Evolutionary conservation across 2,329 filamentous ascomycete species (phyloP), one percentile per base, ranked within the genome.

Genomic region (Clonostachys chloroleuca): DNA sequence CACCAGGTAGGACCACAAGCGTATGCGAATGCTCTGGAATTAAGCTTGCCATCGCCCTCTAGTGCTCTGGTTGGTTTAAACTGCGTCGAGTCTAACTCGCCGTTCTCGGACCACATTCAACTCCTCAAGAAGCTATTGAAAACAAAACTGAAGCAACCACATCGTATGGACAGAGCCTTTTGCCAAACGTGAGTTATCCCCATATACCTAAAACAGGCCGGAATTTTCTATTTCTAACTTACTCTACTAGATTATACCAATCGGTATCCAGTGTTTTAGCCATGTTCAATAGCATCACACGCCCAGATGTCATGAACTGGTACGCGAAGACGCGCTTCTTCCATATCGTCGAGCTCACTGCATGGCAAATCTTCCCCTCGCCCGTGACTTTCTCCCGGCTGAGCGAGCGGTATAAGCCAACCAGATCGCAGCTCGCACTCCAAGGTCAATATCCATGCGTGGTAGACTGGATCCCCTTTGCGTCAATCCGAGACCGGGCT

Each of bases 241-340:
- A 8, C 1, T 18, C 46, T 56, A 3, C 52, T 37, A 42, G 40
- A 5, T 8, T 16, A 1, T 64, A 63, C 6, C 60, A 63, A 37
- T 53, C 58, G 0, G 59, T 64, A 0, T 46, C 56, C 4, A 63
- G 60, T 54, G 59, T 64, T 1, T 47, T 65, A 2, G 56, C 62
- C 17, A 57, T 65, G 51, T 65, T 65, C 49, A 65, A 65, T 47
- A 63, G 61, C 51, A 56, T 65, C 44, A 64, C 61, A 0, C 52
- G 63, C 0, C 63, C 63, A 5, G 63, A 64, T 39, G 61, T 62
- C 34, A 66, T 66, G 54, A 56, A 59, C 1, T 63, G 60, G 60
- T 66, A 66, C 6, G 77, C 70, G 10, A 77, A 63, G 24, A 66
- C 61, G 3, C 54, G 61, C 6, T 64, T 64, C 50, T 64, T 50